Evolutionary conservation across 495 filamentous ascomycete genomes (phyloP).

Genomic region (Hyaloscypha hepaticicola): DNA sequence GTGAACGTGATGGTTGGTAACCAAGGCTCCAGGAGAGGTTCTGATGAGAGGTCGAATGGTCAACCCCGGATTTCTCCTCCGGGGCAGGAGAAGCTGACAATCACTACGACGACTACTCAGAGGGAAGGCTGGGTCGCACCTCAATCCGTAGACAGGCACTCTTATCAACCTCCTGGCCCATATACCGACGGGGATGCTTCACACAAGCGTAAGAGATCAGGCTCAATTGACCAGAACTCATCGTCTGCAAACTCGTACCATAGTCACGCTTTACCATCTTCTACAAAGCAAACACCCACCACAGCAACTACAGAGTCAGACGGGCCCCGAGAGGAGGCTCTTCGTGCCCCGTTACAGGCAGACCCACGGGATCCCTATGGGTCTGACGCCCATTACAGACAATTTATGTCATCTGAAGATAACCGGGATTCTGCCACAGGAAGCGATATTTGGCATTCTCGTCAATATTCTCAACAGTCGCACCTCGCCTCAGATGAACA

Average conservation of each 20-base stretch:
- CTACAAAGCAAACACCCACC: conserved; percentile 37
- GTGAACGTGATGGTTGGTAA: conserved; percentile 29
- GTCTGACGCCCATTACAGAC: conserved; percentile 33
- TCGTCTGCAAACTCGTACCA: conserved; percentile 33
- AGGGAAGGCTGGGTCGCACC: conserved; percentile 31
- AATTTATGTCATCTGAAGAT: conserved; percentile 35
- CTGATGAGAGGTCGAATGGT: conserved; percentile 30
- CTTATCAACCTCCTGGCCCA: conserved; percentile 29
- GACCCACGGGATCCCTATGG: conserved; percentile 45
- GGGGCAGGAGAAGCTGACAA: conserved; percentile 33
- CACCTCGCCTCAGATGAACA: conserved; percentile 48
- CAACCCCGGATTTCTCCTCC: conserved; percentile 32
- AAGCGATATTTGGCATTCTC: conserved; percentile 42
- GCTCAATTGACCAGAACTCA: conserved; percentile 41
- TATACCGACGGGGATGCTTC: conserved; percentile 42
- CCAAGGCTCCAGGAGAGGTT: conserved; percentile 18
- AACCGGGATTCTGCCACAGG: conserved; percentile 39
- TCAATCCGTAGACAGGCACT: conserved; percentile 20
- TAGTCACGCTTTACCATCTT: conserved; percentile 36
- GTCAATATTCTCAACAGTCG: conserved; percentile 39
- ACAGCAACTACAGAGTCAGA: conserved; percentile 31
- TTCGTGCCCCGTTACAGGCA: conserved; percentile 22
- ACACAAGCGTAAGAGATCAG: conserved; percentile 55
- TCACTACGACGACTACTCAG: conserved; percentile 30
- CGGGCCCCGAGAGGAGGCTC: conserved; percentile 27